Base-by-base conservation (phyloP, 441 rosid genomes). In the Theobroma grandiflorum region DNA sequence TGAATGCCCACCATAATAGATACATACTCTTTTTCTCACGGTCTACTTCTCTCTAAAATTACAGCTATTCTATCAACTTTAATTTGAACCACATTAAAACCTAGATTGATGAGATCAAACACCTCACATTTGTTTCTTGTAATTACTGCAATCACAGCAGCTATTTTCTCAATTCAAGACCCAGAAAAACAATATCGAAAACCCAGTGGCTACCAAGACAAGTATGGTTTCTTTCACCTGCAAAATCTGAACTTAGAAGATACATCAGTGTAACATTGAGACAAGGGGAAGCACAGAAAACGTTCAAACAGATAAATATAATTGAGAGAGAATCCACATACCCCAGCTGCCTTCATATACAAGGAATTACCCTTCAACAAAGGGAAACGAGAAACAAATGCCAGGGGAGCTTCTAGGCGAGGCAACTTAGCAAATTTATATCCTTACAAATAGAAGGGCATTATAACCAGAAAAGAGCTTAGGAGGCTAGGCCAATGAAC, bases 361-460 rank as follows among this genome's bases (percentile, higher is more conserved):
- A 45, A 70, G 72, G 20, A 31, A 59, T 65, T 79, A 81, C 85
- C 85, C 86, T 85, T 83, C 76, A 71, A 82, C 67, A 79, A 31
- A 61, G 37, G 53, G 74, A 52, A 74, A 81, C 22, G 79, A 80
- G 77, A 80, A 74, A 68, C 35, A 57, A 77, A 76, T 75, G 83
- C 68, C 80, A 69, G 18, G 61, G 78, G 75, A 59, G 76, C 88
- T 82, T 80, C 82, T 77, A 79, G 74, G 16, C 45, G 35, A 33
- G 3, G 75, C 43, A 78, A 68, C 75, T 81, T 12, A 67, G 64
- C 72, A 69, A 81, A 72, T n/a, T 72, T 74, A 62, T 45, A 83
- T 67, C 75, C 84, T 85, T 81, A 72, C 43, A 78, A 75, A 61
- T 69, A 76, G 52, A 45, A 4, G 62, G 68, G 42, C 35, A 84